Evolutionary conservation across 2,329 filamentous ascomycete genomes (phyloP), one percentile per base, ranked within the genome.

Genomic region (Ascochyta pisi): DNA sequence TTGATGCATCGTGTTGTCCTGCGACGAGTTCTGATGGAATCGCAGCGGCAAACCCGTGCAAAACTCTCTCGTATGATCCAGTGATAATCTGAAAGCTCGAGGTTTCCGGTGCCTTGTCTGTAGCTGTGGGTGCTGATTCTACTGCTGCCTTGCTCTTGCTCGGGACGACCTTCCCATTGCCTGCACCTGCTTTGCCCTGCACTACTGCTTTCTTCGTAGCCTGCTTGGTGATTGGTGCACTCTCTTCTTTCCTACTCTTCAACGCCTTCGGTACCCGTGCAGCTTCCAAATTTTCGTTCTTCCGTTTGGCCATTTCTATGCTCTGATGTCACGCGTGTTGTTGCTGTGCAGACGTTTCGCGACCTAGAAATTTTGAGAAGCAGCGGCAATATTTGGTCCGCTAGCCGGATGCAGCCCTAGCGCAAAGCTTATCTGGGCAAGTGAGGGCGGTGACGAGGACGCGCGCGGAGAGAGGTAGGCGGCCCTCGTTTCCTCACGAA

Each of bases 1-100:
- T 49, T 9, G 65, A 49, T 43, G 52, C 50, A 40, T 64, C 54
- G 27, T 63, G 50, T 19, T 61, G 61, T 71, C 62, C 69, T 72
- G 69, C 65, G 63, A 73, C 46, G 27, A 71, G 64, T 49, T 33
- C 56, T 45, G 53, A 62, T 23, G 83, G 81, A 48, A 96, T 80
- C 2, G 86, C 86, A n/a, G 90, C 92, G 7, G 90, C 91, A 67
- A 97, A 83, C 57, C 95, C 95, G 75, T 99, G 95, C 19, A 99
- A 84, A 45, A 96, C 87, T 62, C 92, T 86, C 73, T 99, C 95
- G 78, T 99, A 99, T 49, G 93, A 97, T 43, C 95, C 95, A 6
- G 92, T 89, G 57, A 98, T 84, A 63, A 99, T 89, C 76, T 98
- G 95, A 56, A 98, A 82, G n/a, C 89, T 71, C 8, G 64, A 65